Evolutionary conservation across 1,284 basidiomycete species (phyloP).

Genomic region (Cystobasidiaceae sp.): DNA sequence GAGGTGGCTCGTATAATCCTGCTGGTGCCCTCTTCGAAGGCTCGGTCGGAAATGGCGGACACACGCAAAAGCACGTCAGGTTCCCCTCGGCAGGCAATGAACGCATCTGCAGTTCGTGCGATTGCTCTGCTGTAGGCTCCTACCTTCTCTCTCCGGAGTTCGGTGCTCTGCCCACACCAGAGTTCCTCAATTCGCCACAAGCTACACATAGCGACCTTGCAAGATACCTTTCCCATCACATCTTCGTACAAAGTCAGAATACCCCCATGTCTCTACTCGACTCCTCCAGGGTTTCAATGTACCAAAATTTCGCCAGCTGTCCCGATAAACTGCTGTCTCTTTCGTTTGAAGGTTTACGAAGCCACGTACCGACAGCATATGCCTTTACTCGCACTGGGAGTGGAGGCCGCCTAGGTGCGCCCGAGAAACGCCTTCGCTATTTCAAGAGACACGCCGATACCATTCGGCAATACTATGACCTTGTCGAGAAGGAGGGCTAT

Average conservation of each 20-base stretch:
- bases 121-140: background rate
- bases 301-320: background rate
- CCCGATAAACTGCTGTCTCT: conserved; percentile 5
- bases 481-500: conserved; percentile 16
- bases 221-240: conserved; percentile 5
- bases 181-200: background rate
- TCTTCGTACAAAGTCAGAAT: background rate
- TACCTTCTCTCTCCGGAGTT: background rate
- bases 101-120: background rate
- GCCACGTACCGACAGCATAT: conserved; percentile 8
- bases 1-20: too few relatives aligned
- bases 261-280: background rate
- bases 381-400: conserved; percentile 14
- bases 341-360: background rate
- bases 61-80: too few relatives aligned
- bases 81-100: too few relatives aligned
- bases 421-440: conserved; percentile 10
- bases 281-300: background rate
- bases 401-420: background rate
- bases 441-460: conserved; percentile 8
- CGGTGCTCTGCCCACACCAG: background rate
- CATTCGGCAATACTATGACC: background rate
- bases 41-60: too few relatives aligned
- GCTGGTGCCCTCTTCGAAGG: too few relatives aligned
- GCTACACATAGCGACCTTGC: background rate